These are phyloP conservation scores for Niebla homalea DNA, from an alignment of 495 filamentous ascomycete species.

Conservation along the genomic window DNA sequence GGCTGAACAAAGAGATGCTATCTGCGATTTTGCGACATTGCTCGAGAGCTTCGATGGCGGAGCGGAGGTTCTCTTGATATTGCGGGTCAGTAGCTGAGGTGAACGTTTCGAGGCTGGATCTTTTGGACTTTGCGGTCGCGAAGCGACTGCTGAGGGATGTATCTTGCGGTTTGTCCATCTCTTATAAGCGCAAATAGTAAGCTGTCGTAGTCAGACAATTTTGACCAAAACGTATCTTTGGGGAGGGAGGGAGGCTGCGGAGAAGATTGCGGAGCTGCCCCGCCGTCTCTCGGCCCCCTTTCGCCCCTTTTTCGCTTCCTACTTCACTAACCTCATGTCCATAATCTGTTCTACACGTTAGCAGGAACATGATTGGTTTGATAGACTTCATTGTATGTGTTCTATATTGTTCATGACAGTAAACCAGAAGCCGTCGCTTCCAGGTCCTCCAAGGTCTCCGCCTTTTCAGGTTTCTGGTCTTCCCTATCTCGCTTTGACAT, in stretches of 20 bases:
- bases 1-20: conserved; percentile 68
- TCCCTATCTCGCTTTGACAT: conserved; percentile 21
- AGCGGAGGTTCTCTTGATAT: conserved; percentile 54
- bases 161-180: conserved; percentile 43
- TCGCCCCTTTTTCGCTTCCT: no score
- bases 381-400: no score
- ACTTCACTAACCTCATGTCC: no score
- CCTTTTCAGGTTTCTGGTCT: conserved; percentile 47
- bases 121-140: conserved; percentile 40
- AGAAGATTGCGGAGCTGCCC: no score
- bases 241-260: no score
- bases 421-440: conserved; percentile 77
- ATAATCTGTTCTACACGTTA: no score
- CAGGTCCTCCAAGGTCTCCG: conserved; percentile 78
- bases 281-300: no score
- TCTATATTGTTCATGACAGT: conserved; percentile 34
- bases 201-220: no score
- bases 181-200: no score
- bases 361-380: no score
- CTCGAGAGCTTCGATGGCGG: conserved; percentile 55
- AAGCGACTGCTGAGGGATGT: conserved; percentile 45
- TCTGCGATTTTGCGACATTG: conserved; percentile 56
- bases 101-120: conserved; percentile 34
- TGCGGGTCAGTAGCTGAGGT: conserved; percentile 39
- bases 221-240: no score